Conservation (phyloP, 2,329 filamentous ascomycete species). For the Grosmannia huntii region DNA sequence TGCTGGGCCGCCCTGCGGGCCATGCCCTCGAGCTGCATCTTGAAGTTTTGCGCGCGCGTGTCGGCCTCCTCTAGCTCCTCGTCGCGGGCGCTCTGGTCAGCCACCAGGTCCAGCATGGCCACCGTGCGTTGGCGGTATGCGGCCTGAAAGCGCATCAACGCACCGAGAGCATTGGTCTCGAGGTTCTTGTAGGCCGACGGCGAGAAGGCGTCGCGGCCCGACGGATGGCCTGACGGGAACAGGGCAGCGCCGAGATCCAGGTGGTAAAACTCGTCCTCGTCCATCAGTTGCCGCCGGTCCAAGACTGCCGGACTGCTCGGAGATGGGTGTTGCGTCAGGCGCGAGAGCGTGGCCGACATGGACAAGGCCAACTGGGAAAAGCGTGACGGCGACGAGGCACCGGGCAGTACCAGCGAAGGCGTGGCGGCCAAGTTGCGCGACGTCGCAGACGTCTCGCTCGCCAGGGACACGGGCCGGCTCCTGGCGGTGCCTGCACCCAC, state of each 20-base stretch:
- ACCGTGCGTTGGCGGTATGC: conserved; percentile 43
- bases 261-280: conserved; percentile 40
- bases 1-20: conserved; percentile 39
- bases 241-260: conserved; percentile 43
- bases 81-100: conserved; percentile 37
- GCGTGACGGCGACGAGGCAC: conserved; percentile 21
- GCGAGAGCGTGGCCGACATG: conserved; percentile 31
- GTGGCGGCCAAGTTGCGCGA: not conserved
- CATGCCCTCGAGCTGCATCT: conserved; percentile 48
- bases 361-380: conserved; percentile 36
- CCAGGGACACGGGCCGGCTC: conserved; percentile 14
- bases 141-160: conserved; percentile 42
- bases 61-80: conserved; percentile 46
- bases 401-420: not conserved
- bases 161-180: conserved; percentile 41
- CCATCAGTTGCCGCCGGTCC: conserved; percentile 6
- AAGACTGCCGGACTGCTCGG: conserved; percentile 9
- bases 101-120: conserved; percentile 35
- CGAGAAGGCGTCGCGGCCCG: conserved; percentile 38
- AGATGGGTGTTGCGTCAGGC: conserved; percentile 18
- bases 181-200: conserved; percentile 48
- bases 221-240: conserved; percentile 31
- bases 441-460: conserved; percentile 10
- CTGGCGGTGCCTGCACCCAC: not conserved
- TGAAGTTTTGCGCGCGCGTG: conserved; percentile 38